Base-by-base conservation (phyloP, 768 basidiomycete genomes). In the Russula sp. region DNA sequence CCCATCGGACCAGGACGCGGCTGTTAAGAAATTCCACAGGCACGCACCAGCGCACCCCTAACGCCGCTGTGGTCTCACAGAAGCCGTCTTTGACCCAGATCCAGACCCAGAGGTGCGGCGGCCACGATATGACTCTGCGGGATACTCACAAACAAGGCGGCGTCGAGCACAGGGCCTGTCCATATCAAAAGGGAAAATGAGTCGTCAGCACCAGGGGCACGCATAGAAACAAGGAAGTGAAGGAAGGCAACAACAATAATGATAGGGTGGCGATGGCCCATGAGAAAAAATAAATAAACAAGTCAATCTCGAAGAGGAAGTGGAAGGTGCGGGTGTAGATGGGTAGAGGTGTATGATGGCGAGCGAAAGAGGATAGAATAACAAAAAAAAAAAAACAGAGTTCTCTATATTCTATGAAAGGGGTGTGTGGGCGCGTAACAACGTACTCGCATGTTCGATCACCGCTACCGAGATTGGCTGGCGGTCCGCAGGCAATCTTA, bases 381-480 rank as follows among this genome's bases (percentile, higher is more conserved):
- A 14, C 10, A 18, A 36, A 25, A 25, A 5, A 18, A 9, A 9
- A 42, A 55, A 10, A 55, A 6, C 10, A 29, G n/a, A 18, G 54
- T 14, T 55, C 43, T 50, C 1, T 38, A 2, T 38, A 38, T 29
- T 46, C 14, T 13, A 10, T 5, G 29, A 39, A 29, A 38, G 2
- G 16, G 13, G 22, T 5, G 9, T 25, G 2, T 34, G 20, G 4
- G 20, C 25, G 49, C 39, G 14, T 25, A 29, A 32, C 20, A 45
- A 59, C 62, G 39, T 54, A 63, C 62, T 63, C 62, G 62, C 62
- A 63, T 5, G 62, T 54, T 43, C 52, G 57, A 48, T 59, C 58
- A 13, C 62, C 62, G 13, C 41, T 38, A 18, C 29, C 22, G 39
- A 35, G 34, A 14, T 41, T 39, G 2, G 60, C 53, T 5, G 60